Percentiles rank a stretch among this genome's conserved stretches.
Evolutionary conservation across 2,329 filamentous ascomycete genomes (phyloP).

Genomic region (Pleurostoma richardsiae): DNA sequence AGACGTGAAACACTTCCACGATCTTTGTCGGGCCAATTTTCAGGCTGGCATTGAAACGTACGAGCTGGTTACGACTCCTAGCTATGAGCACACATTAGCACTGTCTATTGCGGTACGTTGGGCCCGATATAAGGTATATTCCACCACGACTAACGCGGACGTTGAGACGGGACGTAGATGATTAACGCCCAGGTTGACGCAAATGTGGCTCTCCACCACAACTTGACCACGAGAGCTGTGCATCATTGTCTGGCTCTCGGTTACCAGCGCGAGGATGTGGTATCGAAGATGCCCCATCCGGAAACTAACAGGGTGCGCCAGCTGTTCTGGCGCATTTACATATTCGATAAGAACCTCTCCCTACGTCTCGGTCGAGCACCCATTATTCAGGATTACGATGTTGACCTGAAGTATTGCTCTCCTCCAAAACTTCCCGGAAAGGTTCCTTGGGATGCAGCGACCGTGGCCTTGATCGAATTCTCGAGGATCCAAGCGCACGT

Average conservation of each 20-base stretch:
- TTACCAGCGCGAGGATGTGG: background rate
- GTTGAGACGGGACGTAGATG: background rate
- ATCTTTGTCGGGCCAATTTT: background rate
- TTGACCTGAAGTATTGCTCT: background rate
- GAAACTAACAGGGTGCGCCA: background rate
- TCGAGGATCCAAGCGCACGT: background rate
- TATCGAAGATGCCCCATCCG: background rate
- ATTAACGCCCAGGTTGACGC: background rate
- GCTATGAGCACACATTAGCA: background rate
- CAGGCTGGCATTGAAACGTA: background rate
- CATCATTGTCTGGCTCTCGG: background rate
- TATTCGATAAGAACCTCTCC: background rate
- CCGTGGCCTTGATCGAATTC: background rate
- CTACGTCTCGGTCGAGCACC: background rate
- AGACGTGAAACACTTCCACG: too few species aligned
- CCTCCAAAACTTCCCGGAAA: background rate
- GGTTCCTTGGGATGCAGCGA: background rate
- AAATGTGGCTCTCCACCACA: background rate
- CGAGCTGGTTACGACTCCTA: background rate
- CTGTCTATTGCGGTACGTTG: background rate
- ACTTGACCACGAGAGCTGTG: background rate
- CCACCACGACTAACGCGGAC: background rate
- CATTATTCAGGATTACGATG: background rate
- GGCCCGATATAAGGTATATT: background rate
- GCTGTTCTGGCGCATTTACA: background rate